These are phyloP conservation scores for Yarrowia osloensis DNA, from an alignment of 805 yeast species.

Conservation along the genomic window DNA sequence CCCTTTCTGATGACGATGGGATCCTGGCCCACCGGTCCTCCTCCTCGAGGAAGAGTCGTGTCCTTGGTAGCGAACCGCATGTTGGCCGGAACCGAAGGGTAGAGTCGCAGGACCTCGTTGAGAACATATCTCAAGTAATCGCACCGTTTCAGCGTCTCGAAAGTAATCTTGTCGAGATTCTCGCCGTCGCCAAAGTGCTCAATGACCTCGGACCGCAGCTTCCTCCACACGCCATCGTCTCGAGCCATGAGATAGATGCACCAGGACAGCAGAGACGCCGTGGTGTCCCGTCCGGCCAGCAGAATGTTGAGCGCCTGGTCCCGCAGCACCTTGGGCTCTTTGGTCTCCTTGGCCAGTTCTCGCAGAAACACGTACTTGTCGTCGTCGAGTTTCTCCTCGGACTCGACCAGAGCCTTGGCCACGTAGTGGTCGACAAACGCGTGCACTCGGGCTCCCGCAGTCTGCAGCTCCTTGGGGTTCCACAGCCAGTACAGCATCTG, in stretches of 20 bases:
- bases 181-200: constrained; percentile 44
- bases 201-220: constrained; percentile 46
- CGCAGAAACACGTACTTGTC: constrained; percentile 51
- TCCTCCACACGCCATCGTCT: constrained; percentile 40
- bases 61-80: constrained; percentile 50
- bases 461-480: constrained; percentile 40
- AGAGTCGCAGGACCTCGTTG: constrained; percentile 53
- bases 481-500: constrained; percentile 36
- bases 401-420: constrained; percentile 42
- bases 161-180: constrained; percentile 41
- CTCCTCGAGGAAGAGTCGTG: constrained; percentile 55
- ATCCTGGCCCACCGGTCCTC: constrained; percentile 46
- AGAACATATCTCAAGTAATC: constrained; percentile 51
- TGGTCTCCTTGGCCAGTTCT: constrained; percentile 53
- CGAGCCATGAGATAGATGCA: constrained; percentile 50
- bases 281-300: constrained; percentile 60
- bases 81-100: constrained; percentile 55
- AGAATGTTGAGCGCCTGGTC: constrained; percentile 55
- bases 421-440: constrained; percentile 48
- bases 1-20: constrained; percentile 52
- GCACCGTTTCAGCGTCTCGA: constrained; percentile 52
- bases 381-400: constrained; percentile 35
- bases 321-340: constrained; percentile 50
- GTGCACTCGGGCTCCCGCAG: constrained; percentile 41
- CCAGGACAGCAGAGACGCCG: constrained; percentile 53